These are phyloP conservation scores for Aspergillus luchuensis DNA, from an alignment of 2,329 filamentous ascomycete genomes.

Conservation along the genomic window DNA sequence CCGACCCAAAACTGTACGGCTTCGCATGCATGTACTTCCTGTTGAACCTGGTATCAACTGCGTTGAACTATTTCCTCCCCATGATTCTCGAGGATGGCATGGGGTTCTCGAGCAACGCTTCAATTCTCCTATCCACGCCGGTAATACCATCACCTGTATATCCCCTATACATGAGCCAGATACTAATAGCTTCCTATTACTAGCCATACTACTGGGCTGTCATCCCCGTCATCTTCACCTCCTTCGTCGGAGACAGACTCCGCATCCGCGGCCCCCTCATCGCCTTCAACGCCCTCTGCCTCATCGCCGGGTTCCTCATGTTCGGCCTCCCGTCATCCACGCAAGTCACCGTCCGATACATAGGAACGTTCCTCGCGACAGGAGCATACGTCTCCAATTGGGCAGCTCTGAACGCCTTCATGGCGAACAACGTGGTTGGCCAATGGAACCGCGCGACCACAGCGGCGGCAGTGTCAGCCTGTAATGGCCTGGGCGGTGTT, in stretches of 20 bases:
- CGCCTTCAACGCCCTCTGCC: conserved; percentile 62
- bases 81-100: conserved; percentile 59
- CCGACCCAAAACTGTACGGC: conserved; percentile 64
- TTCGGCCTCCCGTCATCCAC: conserved; percentile 58
- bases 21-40: conserved; percentile 68
- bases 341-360: conserved; percentile 63
- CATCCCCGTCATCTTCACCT: conserved; percentile 64
- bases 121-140: conserved; percentile 65
- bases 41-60: conserved; percentile 67
- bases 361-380: conserved; percentile 66
- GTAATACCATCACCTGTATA: conserved; percentile 24
- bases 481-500: conserved; percentile 65
- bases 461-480: conserved; percentile 61
- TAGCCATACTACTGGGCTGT: conserved; percentile 68
- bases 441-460: conserved; percentile 68
- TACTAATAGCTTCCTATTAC: conserved; percentile 12
- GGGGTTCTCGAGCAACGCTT: conserved; percentile 54
- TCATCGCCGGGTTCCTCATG: conserved; percentile 67
- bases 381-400: conserved; percentile 70
- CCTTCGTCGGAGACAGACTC: conserved; percentile 62
- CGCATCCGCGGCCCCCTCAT: conserved; percentile 65
- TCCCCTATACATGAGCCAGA: neutral
- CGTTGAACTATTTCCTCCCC: conserved; percentile 66
- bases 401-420: conserved; percentile 66
- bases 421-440: conserved; percentile 63